Conservation (phyloP, 2,329 filamentous ascomycete species). For the Paecilomyces fulvus region DNA sequence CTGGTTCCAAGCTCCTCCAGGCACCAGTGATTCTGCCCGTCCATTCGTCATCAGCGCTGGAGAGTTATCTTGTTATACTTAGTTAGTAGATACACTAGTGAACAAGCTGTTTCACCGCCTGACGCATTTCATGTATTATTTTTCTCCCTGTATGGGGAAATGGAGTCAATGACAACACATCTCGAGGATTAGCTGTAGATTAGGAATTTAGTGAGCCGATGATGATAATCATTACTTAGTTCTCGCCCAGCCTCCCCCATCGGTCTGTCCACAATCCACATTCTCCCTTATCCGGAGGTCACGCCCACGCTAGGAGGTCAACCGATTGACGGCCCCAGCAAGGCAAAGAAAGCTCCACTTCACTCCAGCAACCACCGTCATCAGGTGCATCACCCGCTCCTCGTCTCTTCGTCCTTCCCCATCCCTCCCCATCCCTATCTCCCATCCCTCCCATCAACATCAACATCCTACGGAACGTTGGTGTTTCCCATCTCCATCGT, state of each 20-base stretch:
- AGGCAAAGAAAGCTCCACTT: background rate
- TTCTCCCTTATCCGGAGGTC: background rate
- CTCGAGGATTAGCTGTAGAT: background rate
- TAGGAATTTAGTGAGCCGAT: background rate
- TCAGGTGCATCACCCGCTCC: conserved; percentile 14
- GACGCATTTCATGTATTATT: background rate
- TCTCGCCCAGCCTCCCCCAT: background rate
- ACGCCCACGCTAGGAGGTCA: background rate
- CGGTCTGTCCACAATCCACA: background rate
- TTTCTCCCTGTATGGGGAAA: background rate
- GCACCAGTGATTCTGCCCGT: background rate
- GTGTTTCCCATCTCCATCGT: background rate
- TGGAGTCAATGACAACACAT: background rate
- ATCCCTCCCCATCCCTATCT: conserved; percentile 21
- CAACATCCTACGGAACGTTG: conserved; percentile 7
- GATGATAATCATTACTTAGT: background rate
- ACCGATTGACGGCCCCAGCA: background rate
- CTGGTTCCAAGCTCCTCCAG: background rate
- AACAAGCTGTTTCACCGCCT: background rate
- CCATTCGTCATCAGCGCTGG: background rate
- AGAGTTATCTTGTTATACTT: background rate
- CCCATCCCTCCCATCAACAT: conserved; percentile 17
- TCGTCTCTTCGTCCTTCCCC: conserved; percentile 14
- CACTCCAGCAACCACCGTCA: conserved; percentile 3
- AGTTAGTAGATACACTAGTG: too few species aligned